These are phyloP conservation scores for Tritrichomonas foetus DNA, from an alignment of 208 protist species.

Conservation along the genomic window DNA sequence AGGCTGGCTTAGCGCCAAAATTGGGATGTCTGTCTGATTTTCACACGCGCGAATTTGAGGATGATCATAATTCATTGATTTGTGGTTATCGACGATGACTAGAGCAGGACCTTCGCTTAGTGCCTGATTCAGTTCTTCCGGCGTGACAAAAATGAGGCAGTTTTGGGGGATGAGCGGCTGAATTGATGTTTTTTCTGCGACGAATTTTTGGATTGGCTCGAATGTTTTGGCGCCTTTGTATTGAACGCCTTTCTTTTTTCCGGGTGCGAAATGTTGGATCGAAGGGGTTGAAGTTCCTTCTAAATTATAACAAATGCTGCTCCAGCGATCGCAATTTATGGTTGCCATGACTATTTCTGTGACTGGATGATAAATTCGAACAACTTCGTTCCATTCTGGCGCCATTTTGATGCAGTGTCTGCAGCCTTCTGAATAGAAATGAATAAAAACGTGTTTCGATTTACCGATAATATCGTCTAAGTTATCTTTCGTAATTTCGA, in stretches of 20 bases:
- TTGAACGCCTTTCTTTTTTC: neutral
- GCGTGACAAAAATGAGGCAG: neutral
- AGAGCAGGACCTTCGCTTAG: neutral
- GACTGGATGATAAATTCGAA: neutral
- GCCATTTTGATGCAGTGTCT: neutral
- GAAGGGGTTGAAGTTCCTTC: slow-evolving; percentile 4
- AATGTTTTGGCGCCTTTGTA: neutral
- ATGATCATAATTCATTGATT: neutral
- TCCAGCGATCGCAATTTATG: slow-evolving; percentile 1
- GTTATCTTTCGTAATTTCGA: slow-evolving; percentile 7
- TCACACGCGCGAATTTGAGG: neutral
- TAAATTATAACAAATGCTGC: neutral
- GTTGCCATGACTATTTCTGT: neutral
- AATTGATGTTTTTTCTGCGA: neutral
- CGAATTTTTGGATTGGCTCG: neutral
- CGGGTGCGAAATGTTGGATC: neutral
- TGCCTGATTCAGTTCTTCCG: neutral
- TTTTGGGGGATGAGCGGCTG: neutral
- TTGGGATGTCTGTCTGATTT: neutral
- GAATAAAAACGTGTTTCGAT: neutral
- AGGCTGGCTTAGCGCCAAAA: neutral
- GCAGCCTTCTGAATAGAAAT: neutral
- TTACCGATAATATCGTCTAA: neutral
- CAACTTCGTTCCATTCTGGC: slow-evolving; percentile 16
- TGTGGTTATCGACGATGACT: neutral